Evolutionary conservation across 2,329 filamentous ascomycete species (phyloP).

Genomic region (Epichloe amarillans): DNA sequence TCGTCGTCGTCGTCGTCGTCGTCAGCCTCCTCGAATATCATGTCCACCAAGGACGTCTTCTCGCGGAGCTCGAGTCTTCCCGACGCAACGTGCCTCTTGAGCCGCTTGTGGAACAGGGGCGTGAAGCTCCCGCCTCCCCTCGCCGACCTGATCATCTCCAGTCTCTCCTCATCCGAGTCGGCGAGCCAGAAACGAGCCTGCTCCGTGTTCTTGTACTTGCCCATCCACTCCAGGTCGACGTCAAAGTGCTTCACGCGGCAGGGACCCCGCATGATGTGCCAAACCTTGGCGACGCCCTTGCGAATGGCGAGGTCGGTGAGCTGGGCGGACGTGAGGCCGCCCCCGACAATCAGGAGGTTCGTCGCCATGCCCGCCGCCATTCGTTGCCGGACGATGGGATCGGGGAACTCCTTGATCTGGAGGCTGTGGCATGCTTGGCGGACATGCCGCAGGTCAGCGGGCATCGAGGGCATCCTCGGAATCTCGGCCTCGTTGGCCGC

Average conservation of each 20-base stretch:
- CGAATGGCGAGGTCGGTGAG: constrained; percentile 53
- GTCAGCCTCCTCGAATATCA: constrained; percentile 34
- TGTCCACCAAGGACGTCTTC: constrained; percentile 40
- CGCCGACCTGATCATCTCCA: constrained; percentile 51
- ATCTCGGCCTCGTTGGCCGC: constrained; percentile 47
- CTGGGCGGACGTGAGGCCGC: constrained; percentile 65
- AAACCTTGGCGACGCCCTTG: constrained; percentile 53
- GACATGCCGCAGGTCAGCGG: constrained; percentile 6
- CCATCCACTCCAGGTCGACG: constrained; percentile 64
- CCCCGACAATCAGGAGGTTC: constrained; percentile 58
- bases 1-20: neutral
- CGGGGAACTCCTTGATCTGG: constrained; percentile 46
- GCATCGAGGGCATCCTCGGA: constrained; percentile 25
- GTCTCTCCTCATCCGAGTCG: constrained; percentile 55
- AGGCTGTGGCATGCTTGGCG: constrained; percentile 49
- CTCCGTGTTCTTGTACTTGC: constrained; percentile 66
- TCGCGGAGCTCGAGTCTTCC: constrained; percentile 42
- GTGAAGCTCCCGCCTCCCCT: constrained; percentile 68
- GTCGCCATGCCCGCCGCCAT: constrained; percentile 38
- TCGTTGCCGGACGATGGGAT: constrained; percentile 34
- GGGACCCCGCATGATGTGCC: constrained; percentile 51
- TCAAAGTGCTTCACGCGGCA: constrained; percentile 62
- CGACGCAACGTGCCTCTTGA: constrained; percentile 43
- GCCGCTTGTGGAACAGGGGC: constrained; percentile 50
- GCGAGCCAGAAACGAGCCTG: constrained; percentile 68